Conservation (phyloP, 2,329 filamentous ascomycete species). For the Aspergillus sp. region DNA sequence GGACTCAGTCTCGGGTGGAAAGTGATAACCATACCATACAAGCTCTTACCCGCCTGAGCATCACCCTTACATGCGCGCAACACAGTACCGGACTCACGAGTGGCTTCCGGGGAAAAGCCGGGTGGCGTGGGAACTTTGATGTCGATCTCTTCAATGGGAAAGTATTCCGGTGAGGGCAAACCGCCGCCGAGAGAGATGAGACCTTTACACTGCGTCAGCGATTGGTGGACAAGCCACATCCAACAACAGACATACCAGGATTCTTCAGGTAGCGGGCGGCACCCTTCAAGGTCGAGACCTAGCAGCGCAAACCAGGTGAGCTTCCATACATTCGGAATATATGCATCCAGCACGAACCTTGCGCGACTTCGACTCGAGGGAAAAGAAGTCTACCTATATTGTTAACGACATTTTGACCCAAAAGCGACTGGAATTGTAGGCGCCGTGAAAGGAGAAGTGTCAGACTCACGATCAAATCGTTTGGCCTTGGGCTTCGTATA, state of each 20-base stretch:
- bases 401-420: neutral
- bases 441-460: neutral
- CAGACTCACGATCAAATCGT: conserved; percentile 75
- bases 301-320: conserved; percentile 14
- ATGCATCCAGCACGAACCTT: conserved; percentile 28
- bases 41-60: conserved; percentile 61
- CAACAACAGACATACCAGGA: conserved; percentile 51
- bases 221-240: neutral
- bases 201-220: conserved; percentile 34
- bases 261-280: conserved; percentile 77
- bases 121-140: conserved; percentile 70
- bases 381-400: conserved; percentile 53
- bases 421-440: neutral
- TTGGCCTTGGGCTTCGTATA: conserved; percentile 71
- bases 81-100: conserved; percentile 57
- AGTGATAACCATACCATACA: conserved; percentile 40
- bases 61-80: conserved; percentile 81
- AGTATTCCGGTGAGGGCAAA: conserved; percentile 83
- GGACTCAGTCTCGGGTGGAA: too few species aligned
- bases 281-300: conserved; percentile 74
- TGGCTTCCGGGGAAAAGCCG: conserved; percentile 69
- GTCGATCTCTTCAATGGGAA: conserved; percentile 79
- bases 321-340: neutral
- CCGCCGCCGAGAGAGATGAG: conserved; percentile 92
- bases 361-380: conserved; percentile 57